phyloP scores from a whole-genome alignment of 306 rosid species.

The Ormosia semicastrata region DNA sequence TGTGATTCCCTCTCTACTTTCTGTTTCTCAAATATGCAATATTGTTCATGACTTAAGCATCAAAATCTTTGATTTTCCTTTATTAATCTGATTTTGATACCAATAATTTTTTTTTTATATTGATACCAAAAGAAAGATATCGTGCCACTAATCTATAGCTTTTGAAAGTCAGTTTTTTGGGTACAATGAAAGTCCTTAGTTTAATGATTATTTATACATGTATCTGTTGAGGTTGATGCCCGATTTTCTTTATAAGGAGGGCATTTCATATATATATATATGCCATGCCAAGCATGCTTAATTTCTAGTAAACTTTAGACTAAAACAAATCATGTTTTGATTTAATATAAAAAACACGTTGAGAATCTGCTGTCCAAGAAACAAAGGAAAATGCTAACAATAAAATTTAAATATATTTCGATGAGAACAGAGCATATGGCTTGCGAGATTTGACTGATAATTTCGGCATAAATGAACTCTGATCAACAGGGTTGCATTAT shows the following conservation, averaged over 20 bases:
- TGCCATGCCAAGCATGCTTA: neutral
- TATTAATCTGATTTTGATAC: constrained; percentile 7
- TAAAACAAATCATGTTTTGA: neutral
- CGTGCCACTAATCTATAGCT: neutral
- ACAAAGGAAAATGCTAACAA: neutral
- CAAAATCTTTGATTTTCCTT: constrained; percentile 7
- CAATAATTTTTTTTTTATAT: neutral
- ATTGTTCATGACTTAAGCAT: neutral
- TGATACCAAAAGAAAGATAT: neutral
- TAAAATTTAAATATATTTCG: neutral
- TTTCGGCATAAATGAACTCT: too few relatives aligned
- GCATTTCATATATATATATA: neutral
- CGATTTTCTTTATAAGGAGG: neutral
- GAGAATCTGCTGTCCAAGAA: neutral
- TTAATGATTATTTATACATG: neutral
- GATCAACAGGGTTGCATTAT: too few relatives aligned
- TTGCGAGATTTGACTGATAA: neutral
- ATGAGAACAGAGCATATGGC: neutral
- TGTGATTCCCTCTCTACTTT: neutral
- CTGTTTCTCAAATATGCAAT: neutral
- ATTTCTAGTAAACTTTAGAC: neutral
- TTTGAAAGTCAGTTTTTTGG: neutral
- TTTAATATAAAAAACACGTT: neutral
- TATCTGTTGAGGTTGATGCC: neutral
- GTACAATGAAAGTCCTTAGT: too few relatives aligned